Base-by-base conservation (phyloP, 192 early-diverging fungal genomes). In the Gryganskiella cystojenkinii region DNA sequence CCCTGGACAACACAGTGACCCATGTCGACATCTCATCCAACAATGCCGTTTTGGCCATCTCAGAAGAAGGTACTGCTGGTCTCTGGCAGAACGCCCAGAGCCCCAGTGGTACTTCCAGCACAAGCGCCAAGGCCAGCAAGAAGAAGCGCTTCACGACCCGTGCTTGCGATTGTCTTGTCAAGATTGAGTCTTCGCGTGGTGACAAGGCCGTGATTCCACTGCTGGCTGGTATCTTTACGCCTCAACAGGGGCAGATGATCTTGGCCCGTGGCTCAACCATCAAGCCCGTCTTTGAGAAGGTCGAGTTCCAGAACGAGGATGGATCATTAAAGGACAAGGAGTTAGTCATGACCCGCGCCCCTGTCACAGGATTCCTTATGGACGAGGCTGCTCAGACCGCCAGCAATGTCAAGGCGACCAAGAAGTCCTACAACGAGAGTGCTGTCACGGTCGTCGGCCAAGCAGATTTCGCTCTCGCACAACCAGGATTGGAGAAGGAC, bases 391-490 rank as follows among this genome's bases (percentile, higher is more conserved):
- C 81, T 5, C 79, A 84, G 61, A 76, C 85, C 20, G 81, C 80
- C 14, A 80, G 40, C 44, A 86, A 83, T 33, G 57, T 86, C 68
- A 82, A 82, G 67, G 82, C 82, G n/a, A 87, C 84, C 17, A 83
- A 84, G 49, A 87, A 87, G 67, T 52, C 69, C 78, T 87, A 87
- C 58, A 81, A 87, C 44, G 86, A 87, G 51, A 81, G 80, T 30
- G 54, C 75, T 35, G 81, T 83, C 8, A 85, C 74, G 15, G 80
- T 84, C 6, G 62, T 80, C n/a, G 84, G 84, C 3, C 73, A 53
- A 24, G 33, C 73, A 7, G 83, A 86, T 42, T 81, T 81, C 27
- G 70, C 76, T 20, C 61, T 83, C 19, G 71, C 82, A 19, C 61
- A 69, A 28, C 66, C 78, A 30, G 50, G 61, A 4, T 20, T 80